Percentiles rank a stretch among this genome's conserved stretches.
phyloP scores from a whole-genome alignment of 805 yeast species.

The Myxozyma lipomycoides region DNA sequence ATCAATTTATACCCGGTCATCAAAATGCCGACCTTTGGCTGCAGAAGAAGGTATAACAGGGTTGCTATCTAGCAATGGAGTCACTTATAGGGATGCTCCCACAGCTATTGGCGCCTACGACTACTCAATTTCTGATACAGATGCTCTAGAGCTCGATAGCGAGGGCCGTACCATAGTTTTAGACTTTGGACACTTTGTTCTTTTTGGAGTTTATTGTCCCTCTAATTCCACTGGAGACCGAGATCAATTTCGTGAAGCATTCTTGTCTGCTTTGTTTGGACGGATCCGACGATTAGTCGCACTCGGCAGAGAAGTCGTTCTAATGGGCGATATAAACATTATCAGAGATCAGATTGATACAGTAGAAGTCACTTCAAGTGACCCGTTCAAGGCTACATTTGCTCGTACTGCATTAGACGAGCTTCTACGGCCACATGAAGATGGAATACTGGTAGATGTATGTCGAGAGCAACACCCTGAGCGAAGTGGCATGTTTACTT shows the following conservation, averaged over 20 bases:
- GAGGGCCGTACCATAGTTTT: constrained; percentile 80
- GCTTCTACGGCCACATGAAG: constrained; percentile 16
- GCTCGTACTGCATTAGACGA: constrained; percentile 19
- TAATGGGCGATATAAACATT: constrained; percentile 88
- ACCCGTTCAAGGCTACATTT: constrained; percentile 24
- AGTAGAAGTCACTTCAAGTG: constrained; percentile 55
- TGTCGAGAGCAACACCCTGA: constrained; percentile 52
- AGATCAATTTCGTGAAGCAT: constrained; percentile 53
- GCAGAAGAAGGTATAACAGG: constrained; percentile 96
- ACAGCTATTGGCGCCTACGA: constrained; percentile 28
- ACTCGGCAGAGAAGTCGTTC: constrained; percentile 63
- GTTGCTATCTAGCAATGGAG: constrained; percentile 31
- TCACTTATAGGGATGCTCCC: constrained; percentile 34
- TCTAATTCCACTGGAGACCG: constrained; percentile 76
- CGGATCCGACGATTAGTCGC: constrained; percentile 56
- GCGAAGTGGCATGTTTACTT: constrained; percentile 69
- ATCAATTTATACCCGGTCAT: constrained; percentile 66
- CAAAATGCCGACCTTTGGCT: constrained; percentile 35
- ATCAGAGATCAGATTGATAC: constrained; percentile 75
- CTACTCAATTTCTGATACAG: constrained; percentile 32
- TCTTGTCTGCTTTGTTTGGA: constrained; percentile 54
- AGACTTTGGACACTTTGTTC: constrained; percentile 51
- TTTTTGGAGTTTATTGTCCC: constrained; percentile 73
- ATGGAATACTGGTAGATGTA: constrained; percentile 23
- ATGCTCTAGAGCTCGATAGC: constrained; percentile 54